These are phyloP conservation scores for Wickerhamiella cacticola DNA, from an alignment of 805 yeast genomes.

Conservation along the genomic window DNA sequence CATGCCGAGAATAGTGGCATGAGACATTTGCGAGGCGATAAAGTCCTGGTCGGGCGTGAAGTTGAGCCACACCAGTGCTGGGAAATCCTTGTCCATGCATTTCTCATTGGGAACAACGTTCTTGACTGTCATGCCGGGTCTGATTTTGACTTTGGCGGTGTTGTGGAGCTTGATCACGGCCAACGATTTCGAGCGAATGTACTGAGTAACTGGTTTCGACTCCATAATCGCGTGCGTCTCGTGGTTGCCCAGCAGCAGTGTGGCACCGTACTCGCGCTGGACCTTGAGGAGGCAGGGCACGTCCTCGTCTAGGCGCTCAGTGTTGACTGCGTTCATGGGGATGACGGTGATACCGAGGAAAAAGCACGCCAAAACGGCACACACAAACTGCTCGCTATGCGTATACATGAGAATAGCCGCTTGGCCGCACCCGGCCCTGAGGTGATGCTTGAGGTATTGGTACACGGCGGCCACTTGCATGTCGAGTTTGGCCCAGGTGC, in stretches of 20 bases:
- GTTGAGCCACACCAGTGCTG: constrained; percentile 53
- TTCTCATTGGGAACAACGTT: constrained; percentile 22
- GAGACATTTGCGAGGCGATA: constrained; percentile 44
- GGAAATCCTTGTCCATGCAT: constrained; percentile 31
- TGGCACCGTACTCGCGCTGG: constrained; percentile 57
- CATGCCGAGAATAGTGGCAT: constrained; percentile 53
- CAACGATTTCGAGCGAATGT: constrained; percentile 38
- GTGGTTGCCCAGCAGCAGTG: constrained; percentile 61
- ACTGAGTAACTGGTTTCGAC: constrained; percentile 50
- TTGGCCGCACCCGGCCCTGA: constrained; percentile 53
- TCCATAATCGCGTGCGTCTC: constrained; percentile 63
- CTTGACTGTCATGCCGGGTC: constrained; percentile 22
- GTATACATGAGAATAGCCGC: constrained; percentile 72
- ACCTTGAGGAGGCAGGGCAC: constrained; percentile 51
- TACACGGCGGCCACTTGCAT: constrained; percentile 63
- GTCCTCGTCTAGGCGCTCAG: constrained; percentile 60
- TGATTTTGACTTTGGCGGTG: constrained; percentile 45
- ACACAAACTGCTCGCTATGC: constrained; percentile 71
- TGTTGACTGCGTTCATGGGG: constrained; percentile 61
- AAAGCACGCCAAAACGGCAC: constrained; percentile 78
- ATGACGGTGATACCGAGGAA: constrained; percentile 67
- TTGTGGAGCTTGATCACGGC: constrained; percentile 46
- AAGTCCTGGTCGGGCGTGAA: constrained; percentile 63
- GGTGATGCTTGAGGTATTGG: constrained; percentile 55
- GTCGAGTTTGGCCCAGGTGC: constrained; percentile 75